Evolutionary conservation across 2,329 filamentous ascomycete species (phyloP).

Genomic region (Stemphylium lycopersici): DNA sequence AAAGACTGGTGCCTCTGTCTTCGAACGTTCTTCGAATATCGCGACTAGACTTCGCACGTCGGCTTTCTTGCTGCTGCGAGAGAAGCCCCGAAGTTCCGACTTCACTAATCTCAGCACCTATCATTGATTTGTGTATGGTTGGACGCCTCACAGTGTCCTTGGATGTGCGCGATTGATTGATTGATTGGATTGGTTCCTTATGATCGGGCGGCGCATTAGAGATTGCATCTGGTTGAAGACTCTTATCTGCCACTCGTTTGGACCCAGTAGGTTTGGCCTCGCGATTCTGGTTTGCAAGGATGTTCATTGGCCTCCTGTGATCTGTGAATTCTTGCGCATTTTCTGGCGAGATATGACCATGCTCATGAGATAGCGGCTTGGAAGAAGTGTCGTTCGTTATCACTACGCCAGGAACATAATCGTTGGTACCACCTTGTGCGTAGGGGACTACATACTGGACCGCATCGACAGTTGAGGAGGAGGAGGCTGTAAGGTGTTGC

Average conservation of each 20-base stretch:
- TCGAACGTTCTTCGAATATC: constrained; percentile 30
- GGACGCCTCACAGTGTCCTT: constrained; percentile 25
- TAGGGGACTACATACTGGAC: not conserved
- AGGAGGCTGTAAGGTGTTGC: not conserved
- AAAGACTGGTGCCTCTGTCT: constrained; percentile 1
- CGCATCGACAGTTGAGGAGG: not conserved
- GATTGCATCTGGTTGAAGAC: not conserved
- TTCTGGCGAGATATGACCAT: not conserved
- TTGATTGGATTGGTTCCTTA: constrained; percentile 3
- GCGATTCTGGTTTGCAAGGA: constrained; percentile 12
- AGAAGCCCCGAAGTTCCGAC: constrained; percentile 3
- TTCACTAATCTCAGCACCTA: constrained; percentile 29
- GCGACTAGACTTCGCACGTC: constrained; percentile 24
- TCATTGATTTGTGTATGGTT: constrained; percentile 14
- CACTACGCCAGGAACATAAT: constrained; percentile 9
- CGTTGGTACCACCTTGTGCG: not conserved
- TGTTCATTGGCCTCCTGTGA: constrained; percentile 20
- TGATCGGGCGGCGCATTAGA: constrained; percentile 2
- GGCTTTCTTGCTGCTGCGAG: constrained; percentile 1
- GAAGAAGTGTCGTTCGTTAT: constrained; percentile 10
- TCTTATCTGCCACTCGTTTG: constrained; percentile 1
- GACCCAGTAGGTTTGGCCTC: constrained; percentile 10
- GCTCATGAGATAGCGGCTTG: not conserved
- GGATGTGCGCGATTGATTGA: not conserved
- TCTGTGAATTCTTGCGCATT: constrained; percentile 4